Evolutionary conservation across 768 basidiomycete species (phyloP).

Genomic region (Gloeopeniophorella convolvens): DNA sequence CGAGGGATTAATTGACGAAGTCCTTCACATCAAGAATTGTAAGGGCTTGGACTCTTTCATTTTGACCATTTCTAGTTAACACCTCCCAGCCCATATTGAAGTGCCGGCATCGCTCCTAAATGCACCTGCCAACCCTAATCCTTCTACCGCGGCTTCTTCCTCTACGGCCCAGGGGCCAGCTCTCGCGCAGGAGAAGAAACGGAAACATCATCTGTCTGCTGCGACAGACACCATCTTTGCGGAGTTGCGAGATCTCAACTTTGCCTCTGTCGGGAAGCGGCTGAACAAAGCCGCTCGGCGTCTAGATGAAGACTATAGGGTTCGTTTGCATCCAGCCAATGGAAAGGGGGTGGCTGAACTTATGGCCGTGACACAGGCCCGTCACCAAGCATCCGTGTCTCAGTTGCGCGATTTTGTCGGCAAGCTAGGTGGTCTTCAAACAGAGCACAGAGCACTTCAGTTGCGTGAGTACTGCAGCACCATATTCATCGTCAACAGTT

Average conservation of each 20-base stretch:
- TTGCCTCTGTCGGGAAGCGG: slow-evolving; percentile 78
- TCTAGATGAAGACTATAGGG: slow-evolving; percentile 91
- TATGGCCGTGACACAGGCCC: slow-evolving; percentile 55
- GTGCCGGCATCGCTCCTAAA: slow-evolving; percentile 65
- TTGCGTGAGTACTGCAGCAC: slow-evolving; percentile 59
- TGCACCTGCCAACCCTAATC: slow-evolving; percentile 40
- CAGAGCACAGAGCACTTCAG: slow-evolving; percentile 82
- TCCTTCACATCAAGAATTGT: slow-evolving; percentile 88
- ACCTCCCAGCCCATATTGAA: slow-evolving; percentile 62
- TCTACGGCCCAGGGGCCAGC: slow-evolving; percentile 40
- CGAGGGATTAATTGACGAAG: slow-evolving; percentile 91
- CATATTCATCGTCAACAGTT: not conserved
- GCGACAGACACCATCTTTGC: slow-evolving; percentile 71
- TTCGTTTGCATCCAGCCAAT: slow-evolving; percentile 24
- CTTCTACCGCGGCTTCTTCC: slow-evolving; percentile 32
- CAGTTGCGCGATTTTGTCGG: slow-evolving; percentile 95
- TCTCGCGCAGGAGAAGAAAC: slow-evolving; percentile 73
- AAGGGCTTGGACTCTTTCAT: slow-evolving; percentile 25
- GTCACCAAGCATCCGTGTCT: slow-evolving; percentile 81
- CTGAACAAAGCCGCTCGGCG: slow-evolving; percentile 77
- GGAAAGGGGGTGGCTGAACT: slow-evolving; percentile 1
- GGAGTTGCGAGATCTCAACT: slow-evolving; percentile 87
- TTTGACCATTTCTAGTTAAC: not conserved
- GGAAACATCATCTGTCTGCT: slow-evolving; percentile 82
- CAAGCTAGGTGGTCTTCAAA: slow-evolving; percentile 85